Evolutionary conservation across 2,329 filamentous ascomycete genomes (phyloP), one percentile per base, ranked within the genome.

Genomic region (Hypoxylon sp.): DNA sequence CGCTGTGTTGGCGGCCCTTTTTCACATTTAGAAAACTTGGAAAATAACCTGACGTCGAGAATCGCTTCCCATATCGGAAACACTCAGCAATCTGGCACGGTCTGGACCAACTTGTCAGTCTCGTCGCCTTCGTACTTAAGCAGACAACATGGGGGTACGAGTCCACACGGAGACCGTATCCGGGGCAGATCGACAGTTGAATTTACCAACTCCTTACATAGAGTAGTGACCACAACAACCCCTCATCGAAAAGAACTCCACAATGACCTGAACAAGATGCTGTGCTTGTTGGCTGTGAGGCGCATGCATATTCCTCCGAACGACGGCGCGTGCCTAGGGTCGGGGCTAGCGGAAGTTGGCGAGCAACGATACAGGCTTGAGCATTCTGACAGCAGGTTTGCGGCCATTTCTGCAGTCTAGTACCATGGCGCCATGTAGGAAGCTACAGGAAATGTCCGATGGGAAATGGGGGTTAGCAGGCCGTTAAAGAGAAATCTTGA

Each of bases 291-390:
- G 55, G 50, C 46, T 64, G 31, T 54, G 50, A 68, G 61, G 64
- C 54, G 64, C 60, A 17, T 70, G 68, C 64, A 68, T 64, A 63
- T 64, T 69, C 60, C 65, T 64, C 65, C 68, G 59, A 51, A 55
- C 22, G 54, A 55, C 55, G 62, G 40, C 37, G 54, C 48, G 22
- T 31, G 22, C 46, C 58, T 20, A 31, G 54, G 40, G 58, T 48
- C 54, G 61, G 61, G 49, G 53, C 40, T 40, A 49, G 17, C 48
- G 57, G 59, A 49, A 51, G 58, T 33, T 11, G 22, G 64, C 58
- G 55, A 4, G 55, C 46, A 50, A 65, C 42, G 55, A 49, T 65
- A 54, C 55, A 30, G 44, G 37, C 46, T 61, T 51, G 35, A 46
- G 59, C 58, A 55, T 50, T 35, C 55, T 35, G 27, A 57, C 30